Base-by-base conservation (phyloP, 78 protist species). In the Bigelowiella natans region DNA sequence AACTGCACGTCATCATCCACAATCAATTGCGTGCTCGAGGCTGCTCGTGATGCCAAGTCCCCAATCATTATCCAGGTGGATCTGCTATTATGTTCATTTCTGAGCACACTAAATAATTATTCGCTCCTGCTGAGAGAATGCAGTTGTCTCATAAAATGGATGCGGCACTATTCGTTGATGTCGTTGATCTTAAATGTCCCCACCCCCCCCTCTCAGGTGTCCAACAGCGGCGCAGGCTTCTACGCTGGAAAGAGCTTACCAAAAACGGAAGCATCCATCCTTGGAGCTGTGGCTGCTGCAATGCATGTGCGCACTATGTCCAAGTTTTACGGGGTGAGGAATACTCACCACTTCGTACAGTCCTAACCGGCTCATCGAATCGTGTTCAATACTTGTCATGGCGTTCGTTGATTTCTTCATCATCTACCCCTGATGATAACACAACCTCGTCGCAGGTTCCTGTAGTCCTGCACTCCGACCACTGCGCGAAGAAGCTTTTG, bases 401-500 rank as follows among this genome's bases (percentile, higher is more conserved):
- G n/a, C n/a, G n/a, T n/a, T n/a, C n/a, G n/a, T n/a, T n/a, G n/a
- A n/a, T n/a, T n/a, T n/a, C n/a, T n/a, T n/a, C n/a, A n/a, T n/a
- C n/a, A n/a, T n/a, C n/a, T n/a, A n/a, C n/a, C n/a, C n/a, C n/a
- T n/a, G n/a, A n/a, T n/a, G n/a, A n/a, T n/a, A n/a, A n/a, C n/a
- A n/a, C n/a, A n/a, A n/a, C n/a, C n/a, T n/a, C n/a, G n/a, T n/a
- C 18, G 73, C 73, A 51, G 73, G 73, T 51, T 26, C 94, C 94
- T 28, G 94, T 91, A 37, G 85, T 94, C 88, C 86, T 94, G 30
- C 95, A 94, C 93, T 87, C 95, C 18, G 95, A 94, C 90, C 95
- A 94, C 91, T 94, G 95, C 92, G 91, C 90, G 82, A 91, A 92
- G 91, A 39, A 39, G 38, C 90, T 91, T 31, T 92, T 94, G 29